These are phyloP conservation scores for Rhizopus microsporus DNA, from an alignment of 371 early-diverging fungal genomes.

Conservation along the genomic window DNA sequence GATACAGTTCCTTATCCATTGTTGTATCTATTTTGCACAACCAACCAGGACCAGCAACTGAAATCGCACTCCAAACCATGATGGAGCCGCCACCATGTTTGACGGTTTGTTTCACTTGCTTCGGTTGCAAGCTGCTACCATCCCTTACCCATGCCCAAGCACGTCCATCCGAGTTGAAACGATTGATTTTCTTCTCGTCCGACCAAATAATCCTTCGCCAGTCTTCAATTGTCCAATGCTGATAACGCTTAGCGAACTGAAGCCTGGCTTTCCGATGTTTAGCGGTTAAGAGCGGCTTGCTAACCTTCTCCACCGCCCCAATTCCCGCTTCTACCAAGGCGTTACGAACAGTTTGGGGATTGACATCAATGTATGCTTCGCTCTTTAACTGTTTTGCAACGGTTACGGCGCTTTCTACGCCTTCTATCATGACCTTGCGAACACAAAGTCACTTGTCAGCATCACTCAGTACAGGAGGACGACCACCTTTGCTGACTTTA, in stretches of 20 bases:
- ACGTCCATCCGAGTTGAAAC: slow-evolving; percentile 14
- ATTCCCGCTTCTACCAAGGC: background rate
- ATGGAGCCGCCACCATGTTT: slow-evolving; percentile 21
- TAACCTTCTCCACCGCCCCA: slow-evolving; percentile 8
- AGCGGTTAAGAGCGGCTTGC: slow-evolving; percentile 13
- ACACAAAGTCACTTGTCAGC: no score
- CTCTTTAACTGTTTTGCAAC: no score
- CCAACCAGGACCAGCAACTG: slow-evolving; percentile 12
- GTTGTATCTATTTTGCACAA: slow-evolving; percentile 17
- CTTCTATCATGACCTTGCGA: no score
- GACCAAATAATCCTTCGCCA: slow-evolving; percentile 27
- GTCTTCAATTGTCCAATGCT: slow-evolving; percentile 28
- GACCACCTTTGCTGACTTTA: no score
- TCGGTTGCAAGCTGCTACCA: background rate
- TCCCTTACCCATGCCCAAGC: slow-evolving; percentile 6
- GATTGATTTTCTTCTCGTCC: slow-evolving; percentile 32
- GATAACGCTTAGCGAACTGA: slow-evolving; percentile 14
- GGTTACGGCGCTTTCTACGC: no score
- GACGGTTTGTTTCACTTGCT: slow-evolving; percentile 6
- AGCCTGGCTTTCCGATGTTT: slow-evolving; percentile 12
- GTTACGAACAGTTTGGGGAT: background rate
- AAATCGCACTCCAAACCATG: slow-evolving; percentile 24
- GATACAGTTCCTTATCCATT: slow-evolving; percentile 28
- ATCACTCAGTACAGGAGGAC: no score
- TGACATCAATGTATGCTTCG: no score